Percentiles rank a stretch among this genome's conserved stretches.
These are phyloP conservation scores for Fagopyrum homotropicum DNA, from an alignment of 148 eudicot species.

Conservation along the genomic window DNA sequence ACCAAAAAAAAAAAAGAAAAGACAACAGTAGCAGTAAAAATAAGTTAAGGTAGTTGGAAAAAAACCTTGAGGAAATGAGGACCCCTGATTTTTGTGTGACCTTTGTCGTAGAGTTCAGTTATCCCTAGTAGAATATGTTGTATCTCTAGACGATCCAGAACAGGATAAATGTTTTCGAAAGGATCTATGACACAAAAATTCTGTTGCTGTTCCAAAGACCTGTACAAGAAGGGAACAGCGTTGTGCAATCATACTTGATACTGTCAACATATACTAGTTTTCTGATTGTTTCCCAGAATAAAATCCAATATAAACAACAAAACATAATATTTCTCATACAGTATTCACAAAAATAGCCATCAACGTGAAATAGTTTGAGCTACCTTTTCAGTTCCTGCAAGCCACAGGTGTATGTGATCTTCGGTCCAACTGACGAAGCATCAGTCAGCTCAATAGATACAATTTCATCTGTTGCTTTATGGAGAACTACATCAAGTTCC, in stretches of 20 bases:
- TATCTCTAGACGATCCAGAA: conserved; percentile 70
- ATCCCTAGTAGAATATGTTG: conserved; percentile 67
- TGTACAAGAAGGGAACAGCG: conserved; percentile 22
- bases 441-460: conserved; percentile 53
- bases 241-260: background rate
- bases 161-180: conserved; percentile 57
- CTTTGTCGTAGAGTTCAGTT: conserved; percentile 40
- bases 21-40: too few relatives aligned
- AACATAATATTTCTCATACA: background rate
- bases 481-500: conserved; percentile 67
- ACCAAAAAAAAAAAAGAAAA: too few relatives aligned
- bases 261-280: background rate
- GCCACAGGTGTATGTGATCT: conserved; percentile 53
- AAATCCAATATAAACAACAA: background rate
- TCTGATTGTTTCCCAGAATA: background rate
- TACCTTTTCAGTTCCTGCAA: conserved; percentile 70
- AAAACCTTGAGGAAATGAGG: conserved; percentile 76
- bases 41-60: background rate
- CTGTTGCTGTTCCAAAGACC: conserved; percentile 45
- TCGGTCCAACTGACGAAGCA: conserved; percentile 35
- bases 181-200: conserved; percentile 74
- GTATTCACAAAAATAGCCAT: background rate
- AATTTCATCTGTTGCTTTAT: conserved; percentile 94
- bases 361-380: background rate
- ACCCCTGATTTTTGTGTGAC: conserved; percentile 52